Base-by-base conservation (phyloP, 2,329 filamentous ascomycete genomes). In the Fusarium verticillioides region DNA sequence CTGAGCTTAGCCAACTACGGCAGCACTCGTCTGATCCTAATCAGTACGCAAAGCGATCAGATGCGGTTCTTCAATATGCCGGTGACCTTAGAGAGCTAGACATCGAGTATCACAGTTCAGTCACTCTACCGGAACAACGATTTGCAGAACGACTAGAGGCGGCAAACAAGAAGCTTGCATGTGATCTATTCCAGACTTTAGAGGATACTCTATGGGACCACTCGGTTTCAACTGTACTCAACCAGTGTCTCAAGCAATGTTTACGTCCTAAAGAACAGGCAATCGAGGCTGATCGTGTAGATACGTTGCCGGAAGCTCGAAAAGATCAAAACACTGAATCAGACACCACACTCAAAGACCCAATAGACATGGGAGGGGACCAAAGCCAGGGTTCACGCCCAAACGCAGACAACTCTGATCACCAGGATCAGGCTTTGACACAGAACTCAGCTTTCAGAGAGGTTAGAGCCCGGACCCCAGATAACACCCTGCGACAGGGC, bases 331-430 rank as follows among this genome's bases (percentile, higher is more conserved):
- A 6, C 2, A 1, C n/a, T 4, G 13, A 11, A 2, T 4, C 5
- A 0, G 9, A n/a, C 9, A 4, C n/a, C 16, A 3, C 36, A 16
- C 0, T 4, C 4, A 0, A n/a, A 21, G 8, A 5, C 6, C 3
- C 9, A 8, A 30, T 18, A 15, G 13, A 21, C 36, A n/a, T 10
- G 13, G 23, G 32, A 16, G 13, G 0, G 19, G 18, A 8, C 1
- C 23, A 30, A 19, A 11, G 0, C 5, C 21, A 11, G 2, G 4
- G 3, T 15, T n/a, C 15, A 9, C 9, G 2, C 9, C 21, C 19
- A n/a, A 1, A 11, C 0, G 2, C 16, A 19, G 7, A 3, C 4
- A 23, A 2, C 21, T 30, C 10, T 0, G 12, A 15, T 6, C 16
- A 2, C 7, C 19, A 18, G 23, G 4, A 23, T 0, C 37, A 10